Conservation (phyloP, 805 yeast species). For the Ascoidea rubescens region DNA sequence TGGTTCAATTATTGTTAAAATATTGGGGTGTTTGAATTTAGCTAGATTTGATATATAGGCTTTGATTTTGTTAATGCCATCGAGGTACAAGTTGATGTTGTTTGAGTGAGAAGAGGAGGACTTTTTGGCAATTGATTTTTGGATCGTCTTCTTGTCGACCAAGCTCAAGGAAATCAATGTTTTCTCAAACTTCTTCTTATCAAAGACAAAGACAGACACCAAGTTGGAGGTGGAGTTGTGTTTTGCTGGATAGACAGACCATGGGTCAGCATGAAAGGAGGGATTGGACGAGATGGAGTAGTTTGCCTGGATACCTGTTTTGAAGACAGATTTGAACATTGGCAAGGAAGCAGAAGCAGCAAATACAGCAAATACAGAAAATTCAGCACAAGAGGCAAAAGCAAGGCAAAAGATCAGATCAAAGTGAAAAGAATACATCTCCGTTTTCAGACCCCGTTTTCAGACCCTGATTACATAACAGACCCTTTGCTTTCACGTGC, state of each 20-base stretch:
- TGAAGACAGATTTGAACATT: constrained; percentile 5
- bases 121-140: constrained; percentile 19
- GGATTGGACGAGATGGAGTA: constrained; percentile 58
- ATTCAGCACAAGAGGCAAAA: too few relatives aligned
- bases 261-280: constrained; percentile 60
- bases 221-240: constrained; percentile 42
- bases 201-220: constrained; percentile 80
- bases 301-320: constrained; percentile 50
- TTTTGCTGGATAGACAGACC: constrained; percentile 81
- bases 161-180: constrained; percentile 36
- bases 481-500: too few relatives aligned
- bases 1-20: constrained; percentile 75
- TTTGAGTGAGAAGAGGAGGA: not conserved
- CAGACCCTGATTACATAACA: too few relatives aligned
- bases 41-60: constrained; percentile 60
- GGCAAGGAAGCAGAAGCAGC: not conserved
- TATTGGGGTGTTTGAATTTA: constrained; percentile 79
- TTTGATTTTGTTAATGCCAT: constrained; percentile 55
- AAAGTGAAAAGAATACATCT: too few relatives aligned
- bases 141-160: constrained; percentile 30
- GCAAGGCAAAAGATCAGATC: too few relatives aligned
- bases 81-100: constrained; percentile 15
- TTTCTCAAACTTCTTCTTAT: constrained; percentile 60
- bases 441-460: too few relatives aligned
- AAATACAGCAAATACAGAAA: too few relatives aligned